These are phyloP conservation scores for Aspergillus sp. DNA, from an alignment of 2,329 filamentous ascomycete species.

Conservation along the genomic window DNA sequence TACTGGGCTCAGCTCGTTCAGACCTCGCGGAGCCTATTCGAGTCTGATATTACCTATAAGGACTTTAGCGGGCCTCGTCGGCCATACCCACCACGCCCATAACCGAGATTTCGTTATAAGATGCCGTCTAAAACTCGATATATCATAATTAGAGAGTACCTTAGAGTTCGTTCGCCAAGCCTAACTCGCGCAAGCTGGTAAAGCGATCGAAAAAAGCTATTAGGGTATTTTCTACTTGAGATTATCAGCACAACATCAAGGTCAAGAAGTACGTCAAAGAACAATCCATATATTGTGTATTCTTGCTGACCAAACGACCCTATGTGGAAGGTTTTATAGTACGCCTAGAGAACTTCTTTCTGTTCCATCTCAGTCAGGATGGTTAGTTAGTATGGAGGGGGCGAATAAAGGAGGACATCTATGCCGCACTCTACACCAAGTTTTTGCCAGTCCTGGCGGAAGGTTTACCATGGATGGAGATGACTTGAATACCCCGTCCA, in stretches of 20 bases:
- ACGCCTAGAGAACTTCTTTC: slow-evolving; percentile 35
- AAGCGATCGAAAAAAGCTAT: slow-evolving; percentile 69
- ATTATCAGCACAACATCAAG: slow-evolving; percentile 58
- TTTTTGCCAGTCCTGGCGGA: slow-evolving; percentile 19
- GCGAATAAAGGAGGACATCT: slow-evolving; percentile 49
- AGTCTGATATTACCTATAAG: slow-evolving; percentile 74
- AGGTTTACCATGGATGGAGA: neutral
- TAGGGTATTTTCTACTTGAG: slow-evolving; percentile 79
- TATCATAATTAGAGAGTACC: slow-evolving; percentile 68
- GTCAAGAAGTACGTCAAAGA: slow-evolving; percentile 39
- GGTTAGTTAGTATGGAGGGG: slow-evolving; percentile 51
- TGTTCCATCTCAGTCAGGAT: slow-evolving; percentile 42
- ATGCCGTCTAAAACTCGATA: slow-evolving; percentile 51
- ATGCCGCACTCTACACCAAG: slow-evolving; percentile 40
- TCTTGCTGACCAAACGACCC: slow-evolving; percentile 37
- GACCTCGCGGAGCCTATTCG: slow-evolving; percentile 63
- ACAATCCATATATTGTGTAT: no score
- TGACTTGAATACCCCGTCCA: neutral
- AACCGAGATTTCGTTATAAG: slow-evolving; percentile 37
- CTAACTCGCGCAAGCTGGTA: slow-evolving; percentile 74
- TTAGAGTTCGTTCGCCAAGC: slow-evolving; percentile 72
- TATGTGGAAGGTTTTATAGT: slow-evolving; percentile 50
- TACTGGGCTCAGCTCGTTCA: slow-evolving; percentile 61
- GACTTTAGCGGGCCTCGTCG: slow-evolving; percentile 69
- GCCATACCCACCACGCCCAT: slow-evolving; percentile 64